Percentiles rank a stretch among this genome's conserved stretches.
Evolutionary conservation across 768 basidiomycete species (phyloP).

Genomic region (Pleurotus tuoliensis): DNA sequence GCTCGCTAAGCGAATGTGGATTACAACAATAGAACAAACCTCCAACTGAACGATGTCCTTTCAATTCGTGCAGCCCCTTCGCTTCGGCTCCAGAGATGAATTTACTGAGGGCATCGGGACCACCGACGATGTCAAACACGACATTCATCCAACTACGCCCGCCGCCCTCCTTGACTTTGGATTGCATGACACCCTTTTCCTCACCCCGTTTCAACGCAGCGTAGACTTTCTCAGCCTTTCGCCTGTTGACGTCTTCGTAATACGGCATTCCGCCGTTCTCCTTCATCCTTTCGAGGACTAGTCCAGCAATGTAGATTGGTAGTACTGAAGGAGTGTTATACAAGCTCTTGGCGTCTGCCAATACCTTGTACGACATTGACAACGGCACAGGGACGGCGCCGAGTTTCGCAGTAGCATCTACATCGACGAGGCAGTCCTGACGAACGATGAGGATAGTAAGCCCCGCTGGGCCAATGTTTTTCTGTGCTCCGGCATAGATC

Average conservation of each 20-base stretch:
- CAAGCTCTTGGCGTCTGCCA: constrained; percentile 71
- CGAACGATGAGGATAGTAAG: constrained; percentile 90
- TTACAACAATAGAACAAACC: constrained; percentile 23
- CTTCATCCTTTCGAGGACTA: constrained; percentile 74
- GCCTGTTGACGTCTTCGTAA: constrained; percentile 60
- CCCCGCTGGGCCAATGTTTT: constrained; percentile 95
- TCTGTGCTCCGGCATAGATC: constrained; percentile 96
- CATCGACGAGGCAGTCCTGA: constrained; percentile 91
- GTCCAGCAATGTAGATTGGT: constrained; percentile 83
- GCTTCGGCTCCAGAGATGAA: constrained; percentile 82
- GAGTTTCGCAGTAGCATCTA: constrained; percentile 70
- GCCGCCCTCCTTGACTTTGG: constrained; percentile 69
- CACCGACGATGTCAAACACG: constrained; percentile 68
- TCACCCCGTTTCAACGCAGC: constrained; percentile 66
- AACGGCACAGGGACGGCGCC: constrained; percentile 76
- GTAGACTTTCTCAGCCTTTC: constrained; percentile 80
- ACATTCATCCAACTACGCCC: constrained; percentile 92
- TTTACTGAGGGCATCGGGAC: constrained; percentile 64
- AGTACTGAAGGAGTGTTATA: constrained; percentile 94
- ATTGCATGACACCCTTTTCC: constrained; percentile 60
- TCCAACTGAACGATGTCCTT: constrained; percentile 84
- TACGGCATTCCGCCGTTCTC: constrained; percentile 62
- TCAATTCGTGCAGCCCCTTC: constrained; percentile 78
- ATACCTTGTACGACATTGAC: constrained; percentile 77
- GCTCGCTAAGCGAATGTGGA: not conserved